Conservation (phyloP, 306 rosid genomes). For the Alnus glutinosa region DNA sequence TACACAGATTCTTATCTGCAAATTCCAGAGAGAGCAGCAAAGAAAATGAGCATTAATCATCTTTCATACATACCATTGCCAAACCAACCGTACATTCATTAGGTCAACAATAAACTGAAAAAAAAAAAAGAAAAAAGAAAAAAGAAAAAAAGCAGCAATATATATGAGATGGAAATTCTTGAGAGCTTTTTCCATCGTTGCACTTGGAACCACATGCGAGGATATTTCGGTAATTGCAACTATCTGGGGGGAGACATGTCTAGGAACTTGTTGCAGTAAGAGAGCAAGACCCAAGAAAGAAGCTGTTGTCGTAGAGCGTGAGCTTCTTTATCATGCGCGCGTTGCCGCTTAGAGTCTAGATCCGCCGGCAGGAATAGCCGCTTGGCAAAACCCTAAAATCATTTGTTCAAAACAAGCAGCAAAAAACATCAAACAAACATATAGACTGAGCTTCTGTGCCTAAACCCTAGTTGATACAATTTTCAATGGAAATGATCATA, state of each 20-base stretch:
- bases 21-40: not conserved
- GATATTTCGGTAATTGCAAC: constrained; percentile 36
- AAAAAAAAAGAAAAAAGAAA: not conserved
- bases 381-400: constrained; percentile 28
- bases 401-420: not conserved
- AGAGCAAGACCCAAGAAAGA: constrained; percentile 43
- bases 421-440: too few species aligned
- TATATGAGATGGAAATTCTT: not conserved
- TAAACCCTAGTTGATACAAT: not conserved
- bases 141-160: not conserved
- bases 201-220: constrained; percentile 1
- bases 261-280: constrained; percentile 56
- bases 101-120: too few species aligned
- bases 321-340: constrained; percentile 11
- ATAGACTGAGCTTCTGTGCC: not conserved
- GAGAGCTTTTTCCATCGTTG: not conserved
- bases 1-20: not conserved
- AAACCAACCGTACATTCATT: too few species aligned
- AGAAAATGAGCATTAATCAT: not conserved
- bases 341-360: not conserved
- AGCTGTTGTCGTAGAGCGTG: constrained; percentile 20
- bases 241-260: constrained; percentile 28
- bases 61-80: not conserved
- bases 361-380: not conserved
- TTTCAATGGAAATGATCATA: not conserved